Evolutionary conservation across 352 stramenopile genomes (phyloP).

Genomic region (Globisporangium cylindrosporum): DNA sequence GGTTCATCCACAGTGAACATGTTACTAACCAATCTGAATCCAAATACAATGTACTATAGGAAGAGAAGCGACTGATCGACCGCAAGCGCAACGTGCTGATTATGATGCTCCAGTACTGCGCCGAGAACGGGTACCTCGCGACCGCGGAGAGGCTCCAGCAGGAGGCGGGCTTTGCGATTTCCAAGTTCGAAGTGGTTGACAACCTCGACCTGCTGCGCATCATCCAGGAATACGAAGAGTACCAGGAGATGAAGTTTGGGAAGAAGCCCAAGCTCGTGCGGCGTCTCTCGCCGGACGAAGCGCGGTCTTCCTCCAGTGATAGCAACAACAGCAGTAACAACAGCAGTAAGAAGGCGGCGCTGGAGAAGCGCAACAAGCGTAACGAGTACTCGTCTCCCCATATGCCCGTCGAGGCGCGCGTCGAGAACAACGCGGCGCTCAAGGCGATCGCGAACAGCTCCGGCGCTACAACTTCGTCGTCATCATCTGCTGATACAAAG

Average conservation of each 20-base stretch:
- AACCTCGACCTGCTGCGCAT: conserved; percentile 90
- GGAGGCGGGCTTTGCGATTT: conserved; percentile 77
- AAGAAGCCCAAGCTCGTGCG: conserved; percentile 86
- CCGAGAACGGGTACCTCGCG: conserved; percentile 82
- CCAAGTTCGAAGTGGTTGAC: conserved; percentile 90
- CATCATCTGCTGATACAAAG: background rate
- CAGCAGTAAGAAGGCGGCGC: conserved; percentile 35
- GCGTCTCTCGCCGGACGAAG: conserved; percentile 56
- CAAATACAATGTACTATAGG: conserved; percentile 23
- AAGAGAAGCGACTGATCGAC: conserved; percentile 87
- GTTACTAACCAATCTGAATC: background rate
- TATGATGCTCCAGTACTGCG: conserved; percentile 82
- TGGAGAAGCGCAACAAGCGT: conserved; percentile 57
- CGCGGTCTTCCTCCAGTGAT: background rate
- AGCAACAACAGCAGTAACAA: conserved; percentile 24
- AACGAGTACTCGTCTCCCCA: conserved; percentile 78
- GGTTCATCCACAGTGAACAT: too few species aligned
- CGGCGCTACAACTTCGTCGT: background rate
- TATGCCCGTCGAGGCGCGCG: conserved; percentile 72
- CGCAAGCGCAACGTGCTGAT: conserved; percentile 84
- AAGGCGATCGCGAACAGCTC: conserved; percentile 46
- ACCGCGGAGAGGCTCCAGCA: conserved; percentile 86
- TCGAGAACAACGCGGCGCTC: conserved; percentile 76
- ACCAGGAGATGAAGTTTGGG: conserved; percentile 91
- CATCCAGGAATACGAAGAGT: conserved; percentile 90